phyloP scores from a whole-genome alignment of 768 basidiomycete genomes.

The Termitomyces sp. region DNA sequence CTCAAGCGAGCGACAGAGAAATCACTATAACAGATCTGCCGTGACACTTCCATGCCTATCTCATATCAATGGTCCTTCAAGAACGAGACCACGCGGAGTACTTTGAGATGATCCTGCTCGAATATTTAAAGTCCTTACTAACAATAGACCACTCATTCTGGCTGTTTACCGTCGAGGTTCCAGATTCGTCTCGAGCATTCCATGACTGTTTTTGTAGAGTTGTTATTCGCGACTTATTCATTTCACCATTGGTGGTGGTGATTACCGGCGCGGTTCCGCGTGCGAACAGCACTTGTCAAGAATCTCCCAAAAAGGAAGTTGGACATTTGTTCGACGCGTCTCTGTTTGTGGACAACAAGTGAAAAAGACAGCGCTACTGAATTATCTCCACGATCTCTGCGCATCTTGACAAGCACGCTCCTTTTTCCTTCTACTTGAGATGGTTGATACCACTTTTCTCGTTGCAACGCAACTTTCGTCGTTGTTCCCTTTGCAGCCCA shows the following conservation, averaged over 20 bases:
- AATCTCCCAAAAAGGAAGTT: conserved; percentile 9
- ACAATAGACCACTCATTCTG: background rate
- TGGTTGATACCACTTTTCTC: conserved; percentile 34
- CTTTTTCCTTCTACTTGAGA: conserved; percentile 2
- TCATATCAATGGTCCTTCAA: background rate
- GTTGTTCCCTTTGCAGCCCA: conserved; percentile 47
- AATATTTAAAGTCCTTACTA: background rate
- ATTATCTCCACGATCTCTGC: background rate
- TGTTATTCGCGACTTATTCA: background rate
- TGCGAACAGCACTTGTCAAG: too few species aligned
- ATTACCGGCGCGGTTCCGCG: too few species aligned
- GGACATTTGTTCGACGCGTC: conserved; percentile 10
- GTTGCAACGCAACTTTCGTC: conserved; percentile 62
- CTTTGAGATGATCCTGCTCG: background rate
- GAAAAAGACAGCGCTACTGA: background rate
- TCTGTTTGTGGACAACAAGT: background rate
- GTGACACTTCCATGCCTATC: background rate
- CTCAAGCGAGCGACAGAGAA: background rate
- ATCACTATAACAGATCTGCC: too few species aligned
- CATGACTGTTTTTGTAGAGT: background rate
- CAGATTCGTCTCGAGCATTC: background rate
- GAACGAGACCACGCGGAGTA: background rate
- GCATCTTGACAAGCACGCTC: background rate
- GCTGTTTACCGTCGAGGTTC: background rate
- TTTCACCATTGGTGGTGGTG: too few species aligned